Base-by-base conservation (phyloP, 768 basidiomycete genomes). In the Panaeolus cyanescens region DNA sequence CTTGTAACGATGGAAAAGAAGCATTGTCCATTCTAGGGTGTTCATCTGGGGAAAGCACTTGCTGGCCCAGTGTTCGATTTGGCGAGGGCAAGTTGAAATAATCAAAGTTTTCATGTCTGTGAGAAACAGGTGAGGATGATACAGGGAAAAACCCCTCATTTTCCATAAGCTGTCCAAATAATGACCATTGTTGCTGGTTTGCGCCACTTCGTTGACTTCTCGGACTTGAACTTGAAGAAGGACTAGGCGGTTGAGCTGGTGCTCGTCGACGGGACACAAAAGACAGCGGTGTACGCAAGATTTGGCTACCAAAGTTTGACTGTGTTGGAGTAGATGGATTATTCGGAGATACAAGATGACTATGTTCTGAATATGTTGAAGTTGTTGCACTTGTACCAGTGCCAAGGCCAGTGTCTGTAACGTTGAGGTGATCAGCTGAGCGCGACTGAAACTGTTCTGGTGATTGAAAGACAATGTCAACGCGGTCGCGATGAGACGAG, bases 161-260 rank as follows among this genome's bases (percentile, higher is more conserved):
- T 68, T 89, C 85, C 87, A 91, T 89, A 37, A 89, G 70, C 69
- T 91, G 87, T 7, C 81, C 85, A 64, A 91, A 91, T 5, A 91
- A 73, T 0, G 87, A 76, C 90, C 90, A 91, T 75, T 81, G 76
- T n/a, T 72, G 72, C 6, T 75, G 22, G 45, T 50, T 50, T 50
- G 45, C 17, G 4, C 10, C 10, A 30, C 6, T 13, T 20, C 25
- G 45, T 6, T 50, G 45, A 8, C 10, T 28, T 56, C 56, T 42
- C 32, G 60, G 32, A 34, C 32, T 34, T 13, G 32, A 5, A 36
- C 55, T 61, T 7, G 60, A 22, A 30, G 56, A 45, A 30, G 60
- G 60, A 54, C 55, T 61, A 55, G n/a, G n/a, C n/a, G n/a, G n/a
- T n/a, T n/a, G n/a, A n/a, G 28, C 54, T 36, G 32, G 45, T 17